These are phyloP conservation scores for Yamadazyma mexicana DNA, from an alignment of 1,139 yeast genomes.

Conservation along the genomic window DNA sequence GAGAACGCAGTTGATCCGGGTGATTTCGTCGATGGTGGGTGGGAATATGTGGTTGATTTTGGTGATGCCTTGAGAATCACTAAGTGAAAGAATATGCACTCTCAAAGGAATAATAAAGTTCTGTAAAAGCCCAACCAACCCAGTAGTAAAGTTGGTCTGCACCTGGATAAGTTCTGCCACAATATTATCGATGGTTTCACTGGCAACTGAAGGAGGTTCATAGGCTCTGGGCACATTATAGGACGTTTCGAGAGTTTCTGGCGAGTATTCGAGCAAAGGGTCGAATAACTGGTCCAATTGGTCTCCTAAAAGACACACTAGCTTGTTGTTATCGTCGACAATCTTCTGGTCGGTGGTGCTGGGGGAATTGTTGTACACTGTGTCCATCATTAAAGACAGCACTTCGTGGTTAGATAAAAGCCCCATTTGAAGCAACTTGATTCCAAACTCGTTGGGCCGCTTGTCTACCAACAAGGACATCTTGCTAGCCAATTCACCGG, in stretches of 20 bases:
- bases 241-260: constrained; percentile 73
- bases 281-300: constrained; percentile 88
- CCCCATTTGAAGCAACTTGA: constrained; percentile 52
- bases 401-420: constrained; percentile 55
- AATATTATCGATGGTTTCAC: constrained; percentile 38
- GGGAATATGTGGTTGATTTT: constrained; percentile 80
- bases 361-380: constrained; percentile 57
- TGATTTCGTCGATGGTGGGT: constrained; percentile 91
- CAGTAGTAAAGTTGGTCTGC: constrained; percentile 73
- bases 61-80: constrained; percentile 55
- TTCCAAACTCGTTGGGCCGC: constrained; percentile 60
- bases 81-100: constrained; percentile 53
- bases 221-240: constrained; percentile 52
- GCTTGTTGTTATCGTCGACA: constrained; percentile 65
- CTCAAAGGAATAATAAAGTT: constrained; percentile 79
- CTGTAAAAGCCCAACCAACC: constrained; percentile 71
- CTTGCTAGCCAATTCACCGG: constrained; percentile 68
- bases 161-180: constrained; percentile 66
- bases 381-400: constrained; percentile 64
- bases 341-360: constrained; percentile 13
- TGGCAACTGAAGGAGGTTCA: constrained; percentile 14
- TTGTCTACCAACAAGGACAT: constrained; percentile 53
- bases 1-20: constrained; percentile 82
- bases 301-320: constrained; percentile 76
- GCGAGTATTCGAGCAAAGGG: constrained; percentile 87